Evolutionary conservation across 352 stramenopile genomes (phyloP).

Genomic region (Blastocystis sp.): DNA sequence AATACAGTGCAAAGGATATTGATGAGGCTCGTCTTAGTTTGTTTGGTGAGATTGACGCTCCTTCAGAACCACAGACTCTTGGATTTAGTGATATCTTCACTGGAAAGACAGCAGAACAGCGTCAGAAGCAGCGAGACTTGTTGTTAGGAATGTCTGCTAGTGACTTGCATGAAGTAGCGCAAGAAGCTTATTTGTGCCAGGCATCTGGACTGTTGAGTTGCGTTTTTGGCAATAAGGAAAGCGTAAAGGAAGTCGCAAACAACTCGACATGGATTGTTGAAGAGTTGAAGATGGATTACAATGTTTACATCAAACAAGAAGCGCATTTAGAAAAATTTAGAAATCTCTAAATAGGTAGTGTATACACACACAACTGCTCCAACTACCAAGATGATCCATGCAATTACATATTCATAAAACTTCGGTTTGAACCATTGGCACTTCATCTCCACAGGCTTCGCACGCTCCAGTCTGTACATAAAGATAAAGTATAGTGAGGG

Average conservation of each 20-base stretch:
- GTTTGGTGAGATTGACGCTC: conserved; percentile 48
- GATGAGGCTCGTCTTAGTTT: neutral
- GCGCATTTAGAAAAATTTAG: neutral
- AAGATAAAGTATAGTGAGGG: conserved; percentile 19
- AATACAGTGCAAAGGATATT: conserved; percentile 20
- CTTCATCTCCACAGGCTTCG: neutral
- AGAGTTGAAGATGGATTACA: neutral
- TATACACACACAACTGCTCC: neutral
- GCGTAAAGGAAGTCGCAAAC: neutral
- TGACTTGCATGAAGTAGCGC: neutral
- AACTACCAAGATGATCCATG: conserved; percentile 51
- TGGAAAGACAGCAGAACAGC: neutral
- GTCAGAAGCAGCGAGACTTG: neutral
- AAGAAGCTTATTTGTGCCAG: neutral
- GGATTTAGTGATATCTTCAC: conserved; percentile 5
- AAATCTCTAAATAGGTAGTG: neutral
- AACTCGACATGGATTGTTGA: conserved; percentile 6
- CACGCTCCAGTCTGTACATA: neutral
- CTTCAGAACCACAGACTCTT: neutral
- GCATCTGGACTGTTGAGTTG: neutral
- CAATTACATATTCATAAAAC: neutral
- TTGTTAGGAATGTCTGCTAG: neutral
- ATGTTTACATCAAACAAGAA: neutral
- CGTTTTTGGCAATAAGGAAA: conserved; percentile 36
- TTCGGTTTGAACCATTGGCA: neutral